Evolutionary conservation across 2,329 filamentous ascomycete species (phyloP), one percentile per base, ranked within the genome.

Genomic region (Neodidymelliopsis sp.): DNA sequence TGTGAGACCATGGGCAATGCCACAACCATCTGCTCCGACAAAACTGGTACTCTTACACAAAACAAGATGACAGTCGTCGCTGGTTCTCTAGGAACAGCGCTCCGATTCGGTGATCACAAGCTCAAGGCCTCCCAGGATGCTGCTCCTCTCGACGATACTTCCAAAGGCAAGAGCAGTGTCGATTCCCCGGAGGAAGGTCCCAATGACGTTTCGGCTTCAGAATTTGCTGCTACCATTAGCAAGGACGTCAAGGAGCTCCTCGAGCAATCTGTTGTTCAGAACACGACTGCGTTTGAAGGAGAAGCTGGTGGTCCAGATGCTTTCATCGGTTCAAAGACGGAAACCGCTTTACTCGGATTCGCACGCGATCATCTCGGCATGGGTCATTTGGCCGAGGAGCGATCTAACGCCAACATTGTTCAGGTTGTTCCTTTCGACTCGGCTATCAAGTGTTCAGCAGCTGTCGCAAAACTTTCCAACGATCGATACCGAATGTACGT

Each of bases 311-410:
- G 73, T 56, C 18, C 77, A 42, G 52, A 79, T 35, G 73, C 80
- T 0, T 91, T 89, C 57, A 80, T 91, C 54, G 88, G 88, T 22
- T 90, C 88, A 4, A 91, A 90, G 73, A 91, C 88, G 0, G 88
- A 91, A 66, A 90, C 87, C 4, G 88, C 88, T 16, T 77, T 91
- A 10, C 78, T 91, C n/a, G 77, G 79, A 18, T 90, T 90, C 65
- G 85, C 86, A 15, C 80, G 81, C 37, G 83, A 88, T 37, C 77
- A 84, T 62, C 75, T 91, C 11, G 86, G 80, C 30, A 84, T 91
- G 77, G 82, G 81, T 5, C 77, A 80, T 0, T 73, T 89, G 12
- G 75, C 75, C 35, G 78, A 85, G 53, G 85, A 86, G 59, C 80
- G 87, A 13, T 78, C 83, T 11, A 88, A 87, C 57, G 79, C 80